phyloP scores from a whole-genome alignment of 495 filamentous ascomycete species.

The Aspergillus wentii region DNA sequence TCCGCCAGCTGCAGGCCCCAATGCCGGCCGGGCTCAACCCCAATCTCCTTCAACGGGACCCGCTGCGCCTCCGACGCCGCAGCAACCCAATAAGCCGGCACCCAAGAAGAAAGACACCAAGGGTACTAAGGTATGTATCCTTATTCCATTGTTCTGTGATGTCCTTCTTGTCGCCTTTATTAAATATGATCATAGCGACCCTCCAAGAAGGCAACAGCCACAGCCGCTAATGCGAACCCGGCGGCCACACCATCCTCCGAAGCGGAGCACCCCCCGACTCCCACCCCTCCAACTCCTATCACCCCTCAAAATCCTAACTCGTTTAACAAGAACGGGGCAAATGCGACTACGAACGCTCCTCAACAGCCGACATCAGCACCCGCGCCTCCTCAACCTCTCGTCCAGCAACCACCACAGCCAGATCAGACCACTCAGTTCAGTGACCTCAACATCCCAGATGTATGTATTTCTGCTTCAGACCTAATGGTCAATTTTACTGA shows the following conservation, averaged over 20 bases:
- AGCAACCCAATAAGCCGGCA: slow-evolving; percentile 68
- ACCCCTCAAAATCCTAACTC: slow-evolving; percentile 70
- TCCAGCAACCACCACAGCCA: slow-evolving; percentile 28
- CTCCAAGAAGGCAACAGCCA: slow-evolving; percentile 64
- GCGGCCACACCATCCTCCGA: slow-evolving; percentile 72
- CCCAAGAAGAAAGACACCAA: slow-evolving; percentile 84
- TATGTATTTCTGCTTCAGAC: slow-evolving; percentile 22
- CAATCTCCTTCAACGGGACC: slow-evolving; percentile 71
- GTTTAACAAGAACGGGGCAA: slow-evolving; percentile 54
- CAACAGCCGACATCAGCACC: slow-evolving; percentile 38
- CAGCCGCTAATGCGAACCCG: slow-evolving; percentile 51
- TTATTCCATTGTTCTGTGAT: slow-evolving; percentile 16
- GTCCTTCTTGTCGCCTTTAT: slow-evolving; percentile 6
- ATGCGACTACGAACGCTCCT: slow-evolving; percentile 39
- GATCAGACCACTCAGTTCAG: slow-evolving; percentile 33
- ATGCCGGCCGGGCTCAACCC: slow-evolving; percentile 60
- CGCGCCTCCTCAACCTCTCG: slow-evolving; percentile 32
- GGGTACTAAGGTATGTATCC: slow-evolving; percentile 66
- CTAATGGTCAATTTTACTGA: slow-evolving; percentile 19
- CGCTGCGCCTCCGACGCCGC: slow-evolving; percentile 83
- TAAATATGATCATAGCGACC: slow-evolving; percentile 24
- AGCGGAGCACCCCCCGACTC: slow-evolving; percentile 65
- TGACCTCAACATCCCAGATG: slow-evolving; percentile 36
- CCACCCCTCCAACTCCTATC: slow-evolving; percentile 79
- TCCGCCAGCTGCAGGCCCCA: slow-evolving; percentile 56